Conservation (phyloP, 371 early-diverging fungal genomes). For the Thermomucor indicae-seudaticae region DNA sequence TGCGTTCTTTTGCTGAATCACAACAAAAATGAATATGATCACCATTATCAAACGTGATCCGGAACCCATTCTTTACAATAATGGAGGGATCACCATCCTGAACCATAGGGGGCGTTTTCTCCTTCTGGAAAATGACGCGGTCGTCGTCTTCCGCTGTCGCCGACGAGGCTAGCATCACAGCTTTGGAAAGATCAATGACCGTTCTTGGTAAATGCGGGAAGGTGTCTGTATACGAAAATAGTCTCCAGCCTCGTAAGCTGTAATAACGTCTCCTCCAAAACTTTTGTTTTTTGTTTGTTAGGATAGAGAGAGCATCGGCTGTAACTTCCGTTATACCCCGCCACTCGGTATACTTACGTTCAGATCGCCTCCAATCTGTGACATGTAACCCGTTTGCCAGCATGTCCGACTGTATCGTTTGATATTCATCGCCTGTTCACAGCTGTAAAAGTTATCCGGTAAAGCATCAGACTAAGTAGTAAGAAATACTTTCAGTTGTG, state of each 20-base stretch:
- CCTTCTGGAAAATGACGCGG: slow-evolving; percentile 3
- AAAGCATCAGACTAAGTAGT: too few relatives aligned
- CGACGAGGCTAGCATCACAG: slow-evolving; percentile 12
- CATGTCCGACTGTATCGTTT: slow-evolving; percentile 24
- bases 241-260: slow-evolving; percentile 15
- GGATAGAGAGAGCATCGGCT: background rate
- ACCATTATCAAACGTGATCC: slow-evolving; percentile 20
- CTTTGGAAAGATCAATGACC: slow-evolving; percentile 24
- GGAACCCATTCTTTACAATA: slow-evolving; percentile 25
- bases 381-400: slow-evolving; percentile 35
- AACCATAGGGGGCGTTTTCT: background rate
- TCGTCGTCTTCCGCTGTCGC: too few relatives aligned
- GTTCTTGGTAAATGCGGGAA: slow-evolving; percentile 8
- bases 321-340: background rate
- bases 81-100: slow-evolving; percentile 7
- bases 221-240: slow-evolving; percentile 19
- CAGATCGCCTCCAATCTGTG: slow-evolving; percentile 26
- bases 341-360: slow-evolving; percentile 11
- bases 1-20: slow-evolving; percentile 20
- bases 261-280: slow-evolving; percentile 26
- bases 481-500: too few relatives aligned
- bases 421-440: slow-evolving; percentile 27
- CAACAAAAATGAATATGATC: slow-evolving; percentile 27
- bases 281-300: slow-evolving; percentile 2
- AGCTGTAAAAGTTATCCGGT: slow-evolving; percentile 18